These are phyloP conservation scores for Mucor ambiguus DNA, from an alignment of 371 early-diverging fungal species.

Conservation along the genomic window DNA sequence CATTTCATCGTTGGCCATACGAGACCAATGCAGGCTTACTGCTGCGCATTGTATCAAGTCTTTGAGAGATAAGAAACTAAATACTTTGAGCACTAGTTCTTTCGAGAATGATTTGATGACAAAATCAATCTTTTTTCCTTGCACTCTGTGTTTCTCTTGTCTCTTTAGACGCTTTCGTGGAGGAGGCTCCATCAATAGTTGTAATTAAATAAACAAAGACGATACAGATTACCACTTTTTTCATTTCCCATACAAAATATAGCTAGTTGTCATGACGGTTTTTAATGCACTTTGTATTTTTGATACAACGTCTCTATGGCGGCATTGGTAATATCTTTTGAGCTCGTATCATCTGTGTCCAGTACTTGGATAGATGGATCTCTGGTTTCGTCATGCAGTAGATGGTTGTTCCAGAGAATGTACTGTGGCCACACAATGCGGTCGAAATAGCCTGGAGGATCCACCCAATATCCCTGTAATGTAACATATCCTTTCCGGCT, in stretches of 20 bases:
- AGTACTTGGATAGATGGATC: slow-evolving; percentile 15
- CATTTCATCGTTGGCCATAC: slow-evolving; percentile 49
- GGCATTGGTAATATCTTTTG: slow-evolving; percentile 4
- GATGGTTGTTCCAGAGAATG: slow-evolving; percentile 48
- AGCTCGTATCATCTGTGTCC: slow-evolving; percentile 6
- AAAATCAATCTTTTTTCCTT: slow-evolving; percentile 29
- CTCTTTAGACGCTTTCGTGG: background rate
- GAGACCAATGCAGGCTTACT: slow-evolving; percentile 45
- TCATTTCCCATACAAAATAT: background rate
- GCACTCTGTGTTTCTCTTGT: background rate
- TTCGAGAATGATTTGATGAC: slow-evolving; percentile 37
- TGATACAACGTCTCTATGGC: background rate
- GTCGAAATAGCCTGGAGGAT: slow-evolving; percentile 81
- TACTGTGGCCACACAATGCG: slow-evolving; percentile 79
- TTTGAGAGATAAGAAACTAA: slow-evolving; percentile 40
- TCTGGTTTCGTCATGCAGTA: slow-evolving; percentile 12
- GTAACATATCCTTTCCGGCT: slow-evolving; percentile 69
- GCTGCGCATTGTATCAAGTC: slow-evolving; percentile 49
- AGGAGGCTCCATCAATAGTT: background rate
- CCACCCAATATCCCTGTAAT: slow-evolving; percentile 74
- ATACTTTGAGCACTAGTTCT: slow-evolving; percentile 49
- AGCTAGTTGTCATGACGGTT: background rate
- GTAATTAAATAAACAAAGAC: background rate
- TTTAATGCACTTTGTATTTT: slow-evolving; percentile 1
- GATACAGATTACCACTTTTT: background rate